Conservation (phyloP, 495 filamentous ascomycete genomes). For the Emericellopsis terricola region DNA sequence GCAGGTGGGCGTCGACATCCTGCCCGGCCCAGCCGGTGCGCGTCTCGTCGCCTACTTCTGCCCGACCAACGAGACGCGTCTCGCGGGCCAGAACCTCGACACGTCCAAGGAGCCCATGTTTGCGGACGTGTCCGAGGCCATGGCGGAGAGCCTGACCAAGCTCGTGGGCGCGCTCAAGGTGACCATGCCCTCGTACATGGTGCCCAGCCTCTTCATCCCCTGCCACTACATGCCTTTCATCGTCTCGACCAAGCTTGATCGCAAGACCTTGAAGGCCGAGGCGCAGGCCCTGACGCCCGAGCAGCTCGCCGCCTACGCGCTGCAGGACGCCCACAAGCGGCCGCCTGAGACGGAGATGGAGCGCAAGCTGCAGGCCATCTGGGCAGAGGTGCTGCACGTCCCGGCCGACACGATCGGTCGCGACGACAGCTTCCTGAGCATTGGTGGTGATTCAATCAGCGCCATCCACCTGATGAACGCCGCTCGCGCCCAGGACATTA, state of each 20-base stretch:
- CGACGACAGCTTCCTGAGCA: conserved; percentile 33
- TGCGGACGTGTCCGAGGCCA: conserved; percentile 19
- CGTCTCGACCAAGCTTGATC: conserved; percentile 30
- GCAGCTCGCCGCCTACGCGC: conserved; percentile 17
- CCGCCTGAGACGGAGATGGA: conserved; percentile 18
- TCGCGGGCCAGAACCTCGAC: conserved; percentile 13
- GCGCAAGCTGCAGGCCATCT: conserved; percentile 22
- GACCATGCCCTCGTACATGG: conserved; percentile 28
- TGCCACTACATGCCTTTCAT: conserved; percentile 7
- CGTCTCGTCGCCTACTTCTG: conserved; percentile 20
- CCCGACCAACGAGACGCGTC: conserved; percentile 8
- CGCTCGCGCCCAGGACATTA: conserved; percentile 10
- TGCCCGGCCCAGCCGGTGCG: conserved; percentile 9
- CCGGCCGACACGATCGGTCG: conserved; percentile 20
- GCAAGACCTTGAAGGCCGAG: conserved; percentile 23
- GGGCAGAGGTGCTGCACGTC: conserved; percentile 21
- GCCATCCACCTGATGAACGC: conserved; percentile 32
- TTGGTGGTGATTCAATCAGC: conserved; percentile 49
- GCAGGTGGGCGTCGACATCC: conserved; percentile 4
- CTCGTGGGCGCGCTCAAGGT: conserved; percentile 16
- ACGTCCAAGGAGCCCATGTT: conserved; percentile 15
- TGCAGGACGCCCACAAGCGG: conserved; percentile 15
- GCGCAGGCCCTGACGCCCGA: conserved; percentile 18
- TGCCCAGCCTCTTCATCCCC: conserved; percentile 33
- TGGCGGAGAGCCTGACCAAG: conserved; percentile 8